These are phyloP conservation scores for Erysimum pusillum DNA, from an alignment of 441 rosid genomes.

Conservation along the genomic window DNA sequence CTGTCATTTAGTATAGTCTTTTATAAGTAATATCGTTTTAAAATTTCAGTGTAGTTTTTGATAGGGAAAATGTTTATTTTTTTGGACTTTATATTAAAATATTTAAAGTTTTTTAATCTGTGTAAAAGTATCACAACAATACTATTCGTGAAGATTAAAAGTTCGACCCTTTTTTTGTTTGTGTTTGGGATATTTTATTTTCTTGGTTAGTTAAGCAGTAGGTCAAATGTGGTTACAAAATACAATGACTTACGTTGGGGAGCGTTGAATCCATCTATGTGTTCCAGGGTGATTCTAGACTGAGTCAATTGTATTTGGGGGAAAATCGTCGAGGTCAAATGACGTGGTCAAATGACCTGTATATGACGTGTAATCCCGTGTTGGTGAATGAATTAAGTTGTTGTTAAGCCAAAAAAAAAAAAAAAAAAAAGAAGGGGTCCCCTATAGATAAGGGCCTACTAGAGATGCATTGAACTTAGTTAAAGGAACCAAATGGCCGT, in stretches of 20 bases:
- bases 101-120: background rate
- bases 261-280: no score
- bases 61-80: background rate
- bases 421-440: no score
- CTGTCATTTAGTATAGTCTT: background rate
- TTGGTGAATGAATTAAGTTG: no score
- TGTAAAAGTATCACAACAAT: background rate
- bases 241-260: no score
- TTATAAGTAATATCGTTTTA: background rate
- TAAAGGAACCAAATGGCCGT: slow-evolving; percentile 21
- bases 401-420: no score
- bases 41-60: no score
- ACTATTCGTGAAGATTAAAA: background rate
- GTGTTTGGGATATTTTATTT: background rate
- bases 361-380: no score
- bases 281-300: no score
- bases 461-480: slow-evolving; percentile 43
- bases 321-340: no score
- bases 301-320: no score
- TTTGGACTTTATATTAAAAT: background rate
- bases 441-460: background rate
- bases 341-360: no score
- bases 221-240: no score
- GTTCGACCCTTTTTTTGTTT: background rate
- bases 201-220: slow-evolving; percentile 34